A percentile compares a stretch with the other conserved stretches of the same genome.
These are phyloP conservation scores for Isochrysis galbana DNA, from an alignment of 78 protist genomes.

Conservation along the genomic window DNA sequence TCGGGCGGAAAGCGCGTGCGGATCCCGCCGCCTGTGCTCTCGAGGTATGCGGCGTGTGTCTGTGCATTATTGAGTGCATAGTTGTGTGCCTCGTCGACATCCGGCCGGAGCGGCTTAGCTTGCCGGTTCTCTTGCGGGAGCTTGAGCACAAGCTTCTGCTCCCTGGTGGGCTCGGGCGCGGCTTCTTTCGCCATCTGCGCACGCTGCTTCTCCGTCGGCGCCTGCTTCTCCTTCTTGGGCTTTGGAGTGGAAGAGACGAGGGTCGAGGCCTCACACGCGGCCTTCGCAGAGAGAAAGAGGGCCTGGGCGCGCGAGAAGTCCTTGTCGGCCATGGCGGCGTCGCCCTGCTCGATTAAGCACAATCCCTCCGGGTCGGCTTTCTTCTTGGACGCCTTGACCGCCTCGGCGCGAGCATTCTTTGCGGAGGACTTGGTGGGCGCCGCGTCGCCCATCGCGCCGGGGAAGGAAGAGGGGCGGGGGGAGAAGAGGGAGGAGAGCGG, in stretches of 20 bases:
- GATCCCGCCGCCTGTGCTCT: slow-evolving; percentile 78
- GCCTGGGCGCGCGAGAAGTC: neutral
- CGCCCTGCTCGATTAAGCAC: neutral
- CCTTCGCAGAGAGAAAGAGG: neutral
- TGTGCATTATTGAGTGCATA: neutral
- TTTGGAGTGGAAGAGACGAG: neutral
- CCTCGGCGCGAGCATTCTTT: neutral
- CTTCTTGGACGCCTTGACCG: slow-evolving; percentile 24
- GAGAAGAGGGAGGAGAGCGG: too few relatives aligned
- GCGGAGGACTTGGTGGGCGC: neutral
- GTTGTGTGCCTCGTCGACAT: neutral
- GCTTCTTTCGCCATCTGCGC: neutral
- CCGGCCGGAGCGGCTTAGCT: neutral
- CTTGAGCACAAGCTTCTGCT: neutral
- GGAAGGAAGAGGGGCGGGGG: too few relatives aligned
- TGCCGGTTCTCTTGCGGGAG: neutral
- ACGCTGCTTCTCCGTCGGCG: neutral
- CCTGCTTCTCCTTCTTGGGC: neutral
- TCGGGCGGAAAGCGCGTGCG: slow-evolving; percentile 98
- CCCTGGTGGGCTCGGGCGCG: slow-evolving; percentile 43
- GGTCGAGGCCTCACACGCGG: neutral
- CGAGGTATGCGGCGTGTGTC: slow-evolving; percentile 9
- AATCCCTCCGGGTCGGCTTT: neutral
- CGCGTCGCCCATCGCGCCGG: too few relatives aligned
- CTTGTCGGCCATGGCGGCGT: neutral